A percentile compares a stretch with the other conserved stretches of the same genome.
These are phyloP conservation scores for Zygoascus meyerae DNA, from an alignment of 1,139 yeast genomes.

Conservation along the genomic window DNA sequence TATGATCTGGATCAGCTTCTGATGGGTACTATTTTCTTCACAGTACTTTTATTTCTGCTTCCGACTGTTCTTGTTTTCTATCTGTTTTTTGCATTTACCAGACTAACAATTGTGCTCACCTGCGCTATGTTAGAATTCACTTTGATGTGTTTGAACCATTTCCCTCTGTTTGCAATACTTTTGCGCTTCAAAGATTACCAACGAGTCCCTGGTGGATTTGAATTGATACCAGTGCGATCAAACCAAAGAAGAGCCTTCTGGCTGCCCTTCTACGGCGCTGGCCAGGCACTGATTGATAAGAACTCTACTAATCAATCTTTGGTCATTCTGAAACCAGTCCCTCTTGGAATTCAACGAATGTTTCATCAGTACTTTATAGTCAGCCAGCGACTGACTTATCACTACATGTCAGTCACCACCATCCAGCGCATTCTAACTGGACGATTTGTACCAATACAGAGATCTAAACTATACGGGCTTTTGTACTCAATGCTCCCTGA, in stretches of 20 bases:
- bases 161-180: constrained; percentile 78
- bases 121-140: constrained; percentile 55
- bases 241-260: constrained; percentile 25
- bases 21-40: constrained; percentile 82
- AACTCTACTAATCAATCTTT: constrained; percentile 23
- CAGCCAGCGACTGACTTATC: constrained; percentile 37
- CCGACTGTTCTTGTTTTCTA: constrained; percentile 91
- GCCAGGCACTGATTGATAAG: constrained; percentile 24
- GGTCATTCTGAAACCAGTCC: constrained; percentile 39
- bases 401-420: constrained; percentile 41
- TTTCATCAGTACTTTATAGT: constrained; percentile 45
- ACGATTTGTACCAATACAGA: constrained; percentile 41
- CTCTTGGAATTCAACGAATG: constrained; percentile 41
- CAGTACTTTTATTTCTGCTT: constrained; percentile 65
- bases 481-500: constrained; percentile 48
- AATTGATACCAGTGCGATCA: constrained; percentile 33
- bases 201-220: constrained; percentile 86
- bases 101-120: constrained; percentile 47
- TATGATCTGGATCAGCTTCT: constrained; percentile 83
- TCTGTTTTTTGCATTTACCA: constrained; percentile 57
- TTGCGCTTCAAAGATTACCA: constrained; percentile 74
- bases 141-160: constrained; percentile 66
- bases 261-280: not conserved
- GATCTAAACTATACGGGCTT: constrained; percentile 43
- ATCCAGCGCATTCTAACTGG: constrained; percentile 41